Evolutionary conservation across 805 yeast genomes (phyloP), one percentile per base, ranked within the genome.

Genomic region (Monosporozyma aquatica): DNA sequence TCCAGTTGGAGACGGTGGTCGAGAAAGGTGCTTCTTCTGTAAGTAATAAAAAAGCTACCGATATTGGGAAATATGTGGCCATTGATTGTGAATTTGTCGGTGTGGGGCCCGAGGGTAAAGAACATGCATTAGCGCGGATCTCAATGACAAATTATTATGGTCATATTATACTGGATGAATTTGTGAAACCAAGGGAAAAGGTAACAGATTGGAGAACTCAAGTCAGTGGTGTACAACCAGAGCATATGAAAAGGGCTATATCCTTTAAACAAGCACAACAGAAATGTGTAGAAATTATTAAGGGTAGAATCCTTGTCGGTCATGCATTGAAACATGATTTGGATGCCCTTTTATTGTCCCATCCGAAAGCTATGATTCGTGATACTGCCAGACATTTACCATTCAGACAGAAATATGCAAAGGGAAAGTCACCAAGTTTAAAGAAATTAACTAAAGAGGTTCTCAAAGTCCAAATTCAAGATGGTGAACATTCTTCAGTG

Each of bases 81-180:
- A 75, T 89, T 47, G 97, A 89, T 62, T 87, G 97, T 66, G 97
- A 89, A 54, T 87, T 89, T 68, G 97, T 89, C 2, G 96, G 96
- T 9, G 80, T 83, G 2, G 96, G 95, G 0, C 75, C 73, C 5
- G 80, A 78, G 8, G 94, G 94, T 5, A 45, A 58, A 8, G 76
- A 70, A 37, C 78, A 87, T 5, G 90, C 80, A 1, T 66, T 89
- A 13, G 97, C 95, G 0, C 71, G 97, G 50, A 92, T 87, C 0
- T 86, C 96, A 0, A 66, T 89, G 10, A 96, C 89, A 3, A 87
- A 89, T 57, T 86, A 71, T 58, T 80, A 75, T 54, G 96, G 97
- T 0, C 74, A 75, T 48, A 70, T 76, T 0, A 56, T 89, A 0
- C 68, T 80, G 47, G 97, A 89, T 60, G 66, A 71, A 29, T 89